These are phyloP conservation scores for Canavalia gladiata DNA, from an alignment of 306 rosid genomes.

Conservation along the genomic window DNA sequence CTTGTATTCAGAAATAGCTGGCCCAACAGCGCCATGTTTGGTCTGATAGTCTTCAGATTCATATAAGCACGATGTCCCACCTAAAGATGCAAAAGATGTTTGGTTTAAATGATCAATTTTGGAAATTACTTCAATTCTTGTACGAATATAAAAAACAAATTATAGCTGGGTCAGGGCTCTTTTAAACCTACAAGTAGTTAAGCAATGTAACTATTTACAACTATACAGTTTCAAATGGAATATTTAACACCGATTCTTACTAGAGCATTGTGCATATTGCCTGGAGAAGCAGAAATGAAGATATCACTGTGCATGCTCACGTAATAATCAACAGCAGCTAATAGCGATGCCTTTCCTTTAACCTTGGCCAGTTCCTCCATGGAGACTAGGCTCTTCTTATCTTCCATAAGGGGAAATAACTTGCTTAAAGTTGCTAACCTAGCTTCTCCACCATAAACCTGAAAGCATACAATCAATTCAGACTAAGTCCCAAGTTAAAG, in stretches of 20 bases:
- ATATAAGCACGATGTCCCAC: constrained; percentile 84
- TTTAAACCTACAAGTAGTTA: constrained; percentile 22
- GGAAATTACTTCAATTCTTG: constrained; percentile 38
- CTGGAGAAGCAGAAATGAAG: constrained; percentile 98
- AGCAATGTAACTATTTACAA: not conserved
- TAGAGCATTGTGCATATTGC: constrained; percentile 99
- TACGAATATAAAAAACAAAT: constrained; percentile 21
- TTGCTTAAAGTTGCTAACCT: constrained; percentile 72
- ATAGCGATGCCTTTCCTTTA: constrained; percentile 88
- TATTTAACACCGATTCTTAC: constrained; percentile 56
- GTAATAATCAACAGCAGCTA: constrained; percentile 91
- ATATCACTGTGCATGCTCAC: constrained; percentile 96
- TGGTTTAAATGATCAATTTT: constrained; percentile 34
- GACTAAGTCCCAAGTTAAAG: constrained; percentile 27
- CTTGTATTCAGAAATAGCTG: constrained; percentile 87
- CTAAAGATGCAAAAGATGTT: constrained; percentile 54
- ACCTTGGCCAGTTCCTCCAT: constrained; percentile 71
- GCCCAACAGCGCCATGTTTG: constrained; percentile 88
- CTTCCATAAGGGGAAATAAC: constrained; percentile 90
- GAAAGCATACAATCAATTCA: constrained; percentile 44
- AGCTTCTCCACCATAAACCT: constrained; percentile 97
- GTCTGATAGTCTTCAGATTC: constrained; percentile 93
- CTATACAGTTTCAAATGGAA: constrained; percentile 34
- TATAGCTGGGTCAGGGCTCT: constrained; percentile 15
- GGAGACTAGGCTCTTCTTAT: constrained; percentile 88